Evolutionary conservation across 2,329 filamentous ascomycete genomes (phyloP).

Genomic region (Westerdykella sp.): DNA sequence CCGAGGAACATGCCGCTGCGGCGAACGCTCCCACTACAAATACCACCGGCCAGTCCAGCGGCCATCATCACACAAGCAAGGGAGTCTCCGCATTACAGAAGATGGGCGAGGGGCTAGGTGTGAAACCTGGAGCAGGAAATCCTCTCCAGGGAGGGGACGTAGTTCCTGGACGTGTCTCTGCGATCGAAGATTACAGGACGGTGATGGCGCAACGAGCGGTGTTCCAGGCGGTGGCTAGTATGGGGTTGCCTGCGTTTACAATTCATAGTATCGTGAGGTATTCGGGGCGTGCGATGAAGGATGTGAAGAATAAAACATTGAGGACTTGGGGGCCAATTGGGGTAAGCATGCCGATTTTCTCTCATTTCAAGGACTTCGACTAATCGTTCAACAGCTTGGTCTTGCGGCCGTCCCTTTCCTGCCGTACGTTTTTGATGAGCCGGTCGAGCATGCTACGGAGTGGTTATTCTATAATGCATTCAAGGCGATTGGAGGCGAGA

Average conservation of each 20-base stretch:
- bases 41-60: conserved; percentile 38
- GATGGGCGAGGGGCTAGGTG: conserved; percentile 16
- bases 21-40: conserved; percentile 10
- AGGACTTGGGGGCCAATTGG: conserved; percentile 89
- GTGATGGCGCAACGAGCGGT: conserved; percentile 87
- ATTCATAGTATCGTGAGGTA: conserved; percentile 92
- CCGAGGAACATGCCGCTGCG: conserved; percentile 43
- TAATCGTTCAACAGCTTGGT: conserved; percentile 46
- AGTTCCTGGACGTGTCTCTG: conserved; percentile 49
- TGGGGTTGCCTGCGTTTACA: conserved; percentile 90
- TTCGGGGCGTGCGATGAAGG: conserved; percentile 77
- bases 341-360: conserved; percentile 47
- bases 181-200: conserved; percentile 81
- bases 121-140: conserved; percentile 17
- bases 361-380: neutral
- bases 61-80: conserved; percentile 8
- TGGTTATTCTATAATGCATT: conserved; percentile 84
- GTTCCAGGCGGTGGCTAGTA: conserved; percentile 85
- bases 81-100: conserved; percentile 14
- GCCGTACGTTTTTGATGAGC: conserved; percentile 80
- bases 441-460: conserved; percentile 86
- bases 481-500: conserved; percentile 60
- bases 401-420: conserved; percentile 68
- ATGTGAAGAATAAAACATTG: conserved; percentile 66
- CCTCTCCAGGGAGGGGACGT: conserved; percentile 19